These are phyloP conservation scores for Alternaria gansuensis DNA, from an alignment of 2,329 filamentous ascomycete genomes.

Conservation along the genomic window DNA sequence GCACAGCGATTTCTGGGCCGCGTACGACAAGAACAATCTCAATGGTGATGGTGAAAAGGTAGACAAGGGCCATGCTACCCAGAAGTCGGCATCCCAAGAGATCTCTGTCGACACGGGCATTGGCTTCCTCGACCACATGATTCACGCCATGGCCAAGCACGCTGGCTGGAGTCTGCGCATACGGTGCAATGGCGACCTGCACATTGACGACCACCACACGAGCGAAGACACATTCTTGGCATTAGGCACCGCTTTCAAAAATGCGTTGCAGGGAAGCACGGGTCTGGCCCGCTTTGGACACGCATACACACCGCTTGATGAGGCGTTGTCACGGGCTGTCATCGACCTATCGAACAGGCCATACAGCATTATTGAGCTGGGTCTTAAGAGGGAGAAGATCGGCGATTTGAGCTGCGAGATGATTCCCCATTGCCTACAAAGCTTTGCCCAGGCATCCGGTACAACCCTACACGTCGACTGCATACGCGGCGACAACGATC, in stretches of 20 bases:
- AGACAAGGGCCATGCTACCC: slow-evolving; percentile 76
- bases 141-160: slow-evolving; percentile 96
- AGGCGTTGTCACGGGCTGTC: slow-evolving; percentile 91
- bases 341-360: slow-evolving; percentile 95
- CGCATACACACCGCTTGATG: slow-evolving; percentile 93
- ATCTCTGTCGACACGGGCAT: slow-evolving; percentile 93
- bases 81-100: slow-evolving; percentile 82
- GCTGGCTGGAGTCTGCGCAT: slow-evolving; percentile 90
- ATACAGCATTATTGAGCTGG: slow-evolving; percentile 82
- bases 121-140: slow-evolving; percentile 98
- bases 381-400: slow-evolving; percentile 89
- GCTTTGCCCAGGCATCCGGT: slow-evolving; percentile 88
- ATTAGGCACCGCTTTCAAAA: slow-evolving; percentile 83
- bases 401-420: slow-evolving; percentile 91
- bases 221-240: slow-evolving; percentile 95
- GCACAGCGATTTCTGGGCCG: slow-evolving; percentile 46
- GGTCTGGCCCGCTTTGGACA: slow-evolving; percentile 91
- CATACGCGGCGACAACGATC: slow-evolving; percentile 89
- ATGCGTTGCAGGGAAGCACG: slow-evolving; percentile 77
- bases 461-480: slow-evolving; percentile 97
- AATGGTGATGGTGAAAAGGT: slow-evolving; percentile 46
- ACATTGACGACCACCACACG: slow-evolving; percentile 99
- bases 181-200: slow-evolving; percentile 84
- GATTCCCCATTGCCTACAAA: slow-evolving; percentile 94
- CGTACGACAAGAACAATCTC: slow-evolving; percentile 57